Evolutionary conservation across 345 rosid genomes (phyloP).

Genomic region (Bruguiera sexangula): DNA sequence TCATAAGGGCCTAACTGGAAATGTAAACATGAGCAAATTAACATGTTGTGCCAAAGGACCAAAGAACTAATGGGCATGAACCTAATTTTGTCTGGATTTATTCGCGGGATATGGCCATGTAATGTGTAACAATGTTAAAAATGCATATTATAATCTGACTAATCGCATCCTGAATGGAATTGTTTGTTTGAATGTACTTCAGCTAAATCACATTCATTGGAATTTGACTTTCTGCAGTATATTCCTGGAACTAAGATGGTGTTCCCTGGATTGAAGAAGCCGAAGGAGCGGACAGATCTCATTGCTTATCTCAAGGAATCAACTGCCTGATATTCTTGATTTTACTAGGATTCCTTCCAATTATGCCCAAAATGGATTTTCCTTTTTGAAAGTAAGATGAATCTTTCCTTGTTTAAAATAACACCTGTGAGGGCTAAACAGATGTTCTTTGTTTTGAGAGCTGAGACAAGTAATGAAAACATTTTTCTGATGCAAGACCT

Average conservation of each 20-base stretch:
- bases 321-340: slow-evolving; percentile 33
- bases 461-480: not conserved
- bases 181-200: not conserved
- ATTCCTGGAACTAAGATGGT: slow-evolving; percentile 97
- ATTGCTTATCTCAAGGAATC: slow-evolving; percentile 80
- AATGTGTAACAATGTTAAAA: too few species aligned
- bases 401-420: not conserved
- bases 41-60: too few species aligned
- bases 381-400: not conserved
- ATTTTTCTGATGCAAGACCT: not conserved
- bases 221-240: slow-evolving; percentile 45
- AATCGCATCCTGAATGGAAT: not conserved
- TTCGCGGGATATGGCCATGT: too few species aligned
- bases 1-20: too few species aligned
- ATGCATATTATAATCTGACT: too few species aligned
- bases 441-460: not conserved
- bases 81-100: too few species aligned
- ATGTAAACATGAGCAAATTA: too few species aligned
- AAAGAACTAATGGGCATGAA: too few species aligned
- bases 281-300: slow-evolving; percentile 79
- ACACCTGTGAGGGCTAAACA: not conserved
- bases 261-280: slow-evolving; percentile 89
- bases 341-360: not conserved
- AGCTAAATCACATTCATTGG: not conserved
- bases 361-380: not conserved